Evolutionary conservation across 352 stramenopile species (phyloP).

Genomic region (Vaucheria bursata): DNA sequence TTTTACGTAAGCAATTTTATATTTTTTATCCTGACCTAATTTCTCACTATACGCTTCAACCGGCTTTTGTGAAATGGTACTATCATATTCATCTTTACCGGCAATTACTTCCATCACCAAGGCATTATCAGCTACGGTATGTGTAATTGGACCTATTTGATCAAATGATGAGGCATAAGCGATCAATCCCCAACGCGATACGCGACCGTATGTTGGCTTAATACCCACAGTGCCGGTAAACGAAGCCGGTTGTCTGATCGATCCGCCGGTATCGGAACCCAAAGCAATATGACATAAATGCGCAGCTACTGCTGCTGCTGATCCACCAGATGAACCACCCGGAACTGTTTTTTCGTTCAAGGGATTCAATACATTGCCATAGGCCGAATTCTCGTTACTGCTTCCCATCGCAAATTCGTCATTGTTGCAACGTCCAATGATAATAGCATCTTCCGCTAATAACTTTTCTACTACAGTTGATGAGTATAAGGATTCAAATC

Average conservation of each 20-base stretch:
- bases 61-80: neutral
- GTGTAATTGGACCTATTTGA: neutral
- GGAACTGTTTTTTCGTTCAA: neutral
- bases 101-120: neutral
- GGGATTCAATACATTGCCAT: neutral
- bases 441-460: conserved; percentile 72
- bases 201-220: conserved; percentile 4
- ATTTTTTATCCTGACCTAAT: conserved; percentile 7
- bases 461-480: conserved; percentile 69
- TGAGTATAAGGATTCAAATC: conserved; percentile 76
- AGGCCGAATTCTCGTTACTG: neutral
- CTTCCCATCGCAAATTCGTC: conserved; percentile 97
- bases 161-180: conserved; percentile 2
- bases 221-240: neutral
- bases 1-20: conserved; percentile 12
- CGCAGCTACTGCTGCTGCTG: conserved; percentile 10
- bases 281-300: neutral
- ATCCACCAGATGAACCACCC: conserved; percentile 2
- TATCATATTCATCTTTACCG: conserved; percentile 1
- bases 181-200: neutral
- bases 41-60: neutral
- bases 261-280: neutral
- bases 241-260: neutral
- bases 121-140: neutral
- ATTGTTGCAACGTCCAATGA: conserved; percentile 92